These are phyloP conservation scores for Zymoseptoria crescenta DNA, from an alignment of 2,329 filamentous ascomycete genomes.

Conservation along the genomic window DNA sequence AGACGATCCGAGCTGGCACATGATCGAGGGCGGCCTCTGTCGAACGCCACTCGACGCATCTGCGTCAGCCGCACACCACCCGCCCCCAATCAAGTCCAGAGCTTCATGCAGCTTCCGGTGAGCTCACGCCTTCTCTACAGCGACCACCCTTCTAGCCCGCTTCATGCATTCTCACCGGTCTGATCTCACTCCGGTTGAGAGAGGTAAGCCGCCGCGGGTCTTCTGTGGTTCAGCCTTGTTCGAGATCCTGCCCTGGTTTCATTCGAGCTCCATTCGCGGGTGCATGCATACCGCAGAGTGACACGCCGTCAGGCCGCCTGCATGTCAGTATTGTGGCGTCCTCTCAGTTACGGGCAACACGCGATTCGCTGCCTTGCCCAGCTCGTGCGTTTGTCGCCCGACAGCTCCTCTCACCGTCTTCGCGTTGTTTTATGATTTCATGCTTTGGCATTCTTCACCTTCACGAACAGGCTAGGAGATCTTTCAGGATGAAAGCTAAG, in stretches of 20 bases:
- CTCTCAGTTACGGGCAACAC: background rate
- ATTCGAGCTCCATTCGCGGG: background rate
- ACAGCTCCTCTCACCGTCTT: background rate
- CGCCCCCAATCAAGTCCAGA: background rate
- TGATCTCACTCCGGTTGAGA: background rate
- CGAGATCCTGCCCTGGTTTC: background rate
- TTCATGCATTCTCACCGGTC: background rate
- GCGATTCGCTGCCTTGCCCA: background rate
- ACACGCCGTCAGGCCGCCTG: background rate
- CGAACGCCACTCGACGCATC: background rate
- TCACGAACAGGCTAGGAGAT: background rate
- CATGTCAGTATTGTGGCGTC: background rate
- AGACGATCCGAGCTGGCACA: background rate
- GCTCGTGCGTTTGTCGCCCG: background rate
- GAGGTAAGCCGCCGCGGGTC: background rate
- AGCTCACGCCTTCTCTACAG: background rate
- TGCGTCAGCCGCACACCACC: background rate
- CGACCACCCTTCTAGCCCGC: background rate
- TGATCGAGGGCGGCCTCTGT: background rate
- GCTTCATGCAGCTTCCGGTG: background rate
- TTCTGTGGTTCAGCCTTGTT: background rate
- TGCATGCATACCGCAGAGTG: background rate
- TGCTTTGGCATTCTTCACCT: background rate
- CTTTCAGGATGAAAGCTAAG: slow-evolving; percentile 11
- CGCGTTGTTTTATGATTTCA: background rate